A percentile compares a stretch with the other conserved stretches of the same genome.
Evolutionary conservation across 345 rosid species (phyloP).

Genomic region (Balakata baccata): DNA sequence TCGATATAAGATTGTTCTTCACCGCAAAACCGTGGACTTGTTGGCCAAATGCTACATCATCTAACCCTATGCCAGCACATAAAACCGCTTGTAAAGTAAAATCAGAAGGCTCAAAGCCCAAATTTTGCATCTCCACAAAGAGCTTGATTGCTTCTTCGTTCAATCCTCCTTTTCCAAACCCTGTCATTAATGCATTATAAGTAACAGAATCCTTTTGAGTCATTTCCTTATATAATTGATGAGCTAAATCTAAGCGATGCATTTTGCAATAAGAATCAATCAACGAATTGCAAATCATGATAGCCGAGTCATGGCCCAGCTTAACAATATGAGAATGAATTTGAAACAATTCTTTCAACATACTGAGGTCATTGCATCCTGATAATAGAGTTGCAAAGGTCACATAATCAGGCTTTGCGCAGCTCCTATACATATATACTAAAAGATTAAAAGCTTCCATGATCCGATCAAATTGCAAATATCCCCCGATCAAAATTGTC

Average conservation of each 20-base stretch:
- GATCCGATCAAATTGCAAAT: slow-evolving; percentile 39
- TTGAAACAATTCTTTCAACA: slow-evolving; percentile 40
- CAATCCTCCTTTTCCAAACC: slow-evolving; percentile 57
- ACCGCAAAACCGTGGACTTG: slow-evolving; percentile 61
- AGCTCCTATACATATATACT: slow-evolving; percentile 45
- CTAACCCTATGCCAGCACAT: slow-evolving; percentile 55
- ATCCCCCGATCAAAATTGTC: slow-evolving; percentile 85
- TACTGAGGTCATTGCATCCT: slow-evolving; percentile 41
- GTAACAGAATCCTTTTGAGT: slow-evolving; percentile 56
- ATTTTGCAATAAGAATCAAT: slow-evolving; percentile 73
- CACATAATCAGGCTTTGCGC: slow-evolving; percentile 54
- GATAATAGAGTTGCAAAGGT: slow-evolving; percentile 69
- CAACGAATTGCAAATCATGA: slow-evolving; percentile 61
- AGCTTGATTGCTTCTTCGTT: slow-evolving; percentile 50
- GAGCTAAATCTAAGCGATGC: slow-evolving; percentile 42
- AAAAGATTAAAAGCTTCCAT: slow-evolving; percentile 59
- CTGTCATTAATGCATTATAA: slow-evolving; percentile 72
- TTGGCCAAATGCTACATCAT: slow-evolving; percentile 49
- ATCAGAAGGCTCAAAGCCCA: slow-evolving; percentile 65
- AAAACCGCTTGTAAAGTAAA: slow-evolving; percentile 76
- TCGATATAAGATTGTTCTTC: slow-evolving; percentile 47
- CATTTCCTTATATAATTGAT: slow-evolving; percentile 48
- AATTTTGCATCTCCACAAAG: slow-evolving; percentile 51
- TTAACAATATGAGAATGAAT: slow-evolving; percentile 54
- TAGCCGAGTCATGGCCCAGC: slow-evolving; percentile 43